Evolutionary conservation across 2,329 filamentous ascomycete species (phyloP).

Genomic region (Monosporascus sp.): DNA sequence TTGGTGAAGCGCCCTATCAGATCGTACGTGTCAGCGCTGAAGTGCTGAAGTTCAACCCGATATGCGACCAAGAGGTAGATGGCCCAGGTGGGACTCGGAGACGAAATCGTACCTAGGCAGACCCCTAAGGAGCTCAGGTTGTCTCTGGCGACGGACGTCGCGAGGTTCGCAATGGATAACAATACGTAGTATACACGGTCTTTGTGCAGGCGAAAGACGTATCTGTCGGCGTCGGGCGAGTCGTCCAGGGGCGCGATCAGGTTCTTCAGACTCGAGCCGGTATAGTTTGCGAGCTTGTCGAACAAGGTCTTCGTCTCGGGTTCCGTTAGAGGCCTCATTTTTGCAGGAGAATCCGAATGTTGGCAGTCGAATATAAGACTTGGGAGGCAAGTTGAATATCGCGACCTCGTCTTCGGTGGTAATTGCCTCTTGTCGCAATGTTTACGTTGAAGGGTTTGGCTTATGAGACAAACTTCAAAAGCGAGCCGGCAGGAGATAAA

Average conservation of each 20-base stretch:
- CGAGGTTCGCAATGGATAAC: slow-evolving; percentile 83
- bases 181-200: slow-evolving; percentile 76
- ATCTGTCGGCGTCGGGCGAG: slow-evolving; percentile 64
- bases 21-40: too few species aligned
- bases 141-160: slow-evolving; percentile 76
- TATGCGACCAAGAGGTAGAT: not conserved
- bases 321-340: slow-evolving; percentile 78
- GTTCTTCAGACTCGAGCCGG: slow-evolving; percentile 77
- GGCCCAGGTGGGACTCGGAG: not conserved
- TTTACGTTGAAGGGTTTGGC: too few species aligned
- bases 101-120: slow-evolving; percentile 56
- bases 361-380: too few species aligned
- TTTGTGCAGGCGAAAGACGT: slow-evolving; percentile 80
- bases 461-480: too few species aligned
- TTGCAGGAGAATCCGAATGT: slow-evolving; percentile 15
- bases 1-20: slow-evolving; percentile 86
- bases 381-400: too few species aligned
- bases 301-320: slow-evolving; percentile 77
- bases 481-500: not conserved
- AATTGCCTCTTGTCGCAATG: too few species aligned
- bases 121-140: slow-evolving; percentile 83
- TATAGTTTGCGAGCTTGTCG: slow-evolving; percentile 90
- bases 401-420: too few species aligned
- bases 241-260: slow-evolving; percentile 70
- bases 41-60: too few species aligned